phyloP scores from a whole-genome alignment of 768 basidiomycete genomes.

The Mycena belliarum region DNA sequence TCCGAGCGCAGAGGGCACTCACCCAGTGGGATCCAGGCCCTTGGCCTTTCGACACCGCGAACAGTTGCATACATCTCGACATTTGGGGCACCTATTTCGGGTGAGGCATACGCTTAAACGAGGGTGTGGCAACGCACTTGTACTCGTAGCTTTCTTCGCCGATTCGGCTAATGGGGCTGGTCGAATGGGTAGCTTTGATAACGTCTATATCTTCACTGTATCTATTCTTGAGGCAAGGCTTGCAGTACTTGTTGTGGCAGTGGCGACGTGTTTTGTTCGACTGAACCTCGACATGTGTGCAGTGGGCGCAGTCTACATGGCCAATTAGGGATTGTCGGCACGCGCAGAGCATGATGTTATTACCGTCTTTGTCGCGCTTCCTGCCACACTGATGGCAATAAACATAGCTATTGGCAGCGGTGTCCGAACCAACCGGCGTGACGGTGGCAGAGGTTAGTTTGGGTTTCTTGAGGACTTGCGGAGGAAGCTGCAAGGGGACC shows the following conservation, averaged over 20 bases:
- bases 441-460: slow-evolving; percentile 18
- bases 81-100: slow-evolving; percentile 65
- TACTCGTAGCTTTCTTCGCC: slow-evolving; percentile 44
- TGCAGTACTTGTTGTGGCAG: slow-evolving; percentile 65
- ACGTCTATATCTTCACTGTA: slow-evolving; percentile 56
- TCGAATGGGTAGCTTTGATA: slow-evolving; percentile 34
- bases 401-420: slow-evolving; percentile 33
- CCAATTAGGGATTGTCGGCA: neutral
- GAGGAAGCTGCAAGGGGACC: slow-evolving; percentile 24
- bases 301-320: slow-evolving; percentile 35
- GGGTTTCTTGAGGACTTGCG: slow-evolving; percentile 20
- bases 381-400: slow-evolving; percentile 76
- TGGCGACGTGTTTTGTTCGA: slow-evolving; percentile 34
- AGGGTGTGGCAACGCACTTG: slow-evolving; percentile 42
- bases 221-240: slow-evolving; percentile 63
- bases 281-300: slow-evolving; percentile 32
- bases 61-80: slow-evolving; percentile 69
- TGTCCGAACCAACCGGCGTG: slow-evolving; percentile 18
- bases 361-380: slow-evolving; percentile 51
- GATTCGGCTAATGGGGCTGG: slow-evolving; percentile 23
- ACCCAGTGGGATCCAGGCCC: slow-evolving; percentile 65
- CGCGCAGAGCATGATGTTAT: slow-evolving; percentile 7
- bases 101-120: neutral
- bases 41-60: slow-evolving; percentile 61
- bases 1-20: slow-evolving; percentile 22